phyloP scores from a whole-genome alignment of 1,284 basidiomycete species.

The Cryptococcus sp. region DNA sequence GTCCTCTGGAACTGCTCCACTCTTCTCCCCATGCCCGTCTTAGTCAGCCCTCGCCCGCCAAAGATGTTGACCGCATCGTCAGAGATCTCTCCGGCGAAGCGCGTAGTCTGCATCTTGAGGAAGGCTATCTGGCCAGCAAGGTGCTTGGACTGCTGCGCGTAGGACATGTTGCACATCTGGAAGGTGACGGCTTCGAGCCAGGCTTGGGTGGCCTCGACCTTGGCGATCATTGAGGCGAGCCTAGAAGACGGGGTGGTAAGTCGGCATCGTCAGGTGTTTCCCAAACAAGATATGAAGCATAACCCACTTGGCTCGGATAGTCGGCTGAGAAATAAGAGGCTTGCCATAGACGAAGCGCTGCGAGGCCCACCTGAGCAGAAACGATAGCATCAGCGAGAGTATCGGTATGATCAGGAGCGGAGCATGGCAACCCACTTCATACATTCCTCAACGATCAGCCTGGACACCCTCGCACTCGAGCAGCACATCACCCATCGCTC shows the following conservation, averaged over 20 bases:
- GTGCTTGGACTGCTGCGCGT: constrained; percentile 65
- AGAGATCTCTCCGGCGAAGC: constrained; percentile 49
- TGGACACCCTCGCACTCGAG: constrained; percentile 35
- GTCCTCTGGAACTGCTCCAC: constrained; percentile 55
- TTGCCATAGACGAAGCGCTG: constrained; percentile 84
- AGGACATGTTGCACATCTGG: constrained; percentile 81
- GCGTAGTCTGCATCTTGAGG: constrained; percentile 59
- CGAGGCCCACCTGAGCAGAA: constrained; percentile 57
- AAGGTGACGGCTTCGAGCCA: constrained; percentile 87
- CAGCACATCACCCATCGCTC: constrained; percentile 47
- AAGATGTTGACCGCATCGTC: constrained; percentile 55
- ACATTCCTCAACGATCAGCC: constrained; percentile 48
- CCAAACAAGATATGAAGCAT: not conserved
- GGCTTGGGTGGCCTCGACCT: constrained; percentile 74
- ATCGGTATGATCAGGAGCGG: constrained; percentile 72
- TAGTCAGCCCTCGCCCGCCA: constrained; percentile 59
- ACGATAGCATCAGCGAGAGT: constrained; percentile 75
- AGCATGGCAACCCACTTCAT: constrained; percentile 66
- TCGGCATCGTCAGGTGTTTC: constrained; percentile 1
- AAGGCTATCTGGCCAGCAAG: constrained; percentile 51
- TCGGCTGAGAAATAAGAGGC: constrained; percentile 74
- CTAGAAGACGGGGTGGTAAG: constrained; percentile 18
- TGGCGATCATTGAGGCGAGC: constrained; percentile 78
- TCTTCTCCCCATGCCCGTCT: constrained; percentile 61
- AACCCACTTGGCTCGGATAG: constrained; percentile 68